Conservation (phyloP, 805 yeast genomes). For the Candida glaebosa region DNA sequence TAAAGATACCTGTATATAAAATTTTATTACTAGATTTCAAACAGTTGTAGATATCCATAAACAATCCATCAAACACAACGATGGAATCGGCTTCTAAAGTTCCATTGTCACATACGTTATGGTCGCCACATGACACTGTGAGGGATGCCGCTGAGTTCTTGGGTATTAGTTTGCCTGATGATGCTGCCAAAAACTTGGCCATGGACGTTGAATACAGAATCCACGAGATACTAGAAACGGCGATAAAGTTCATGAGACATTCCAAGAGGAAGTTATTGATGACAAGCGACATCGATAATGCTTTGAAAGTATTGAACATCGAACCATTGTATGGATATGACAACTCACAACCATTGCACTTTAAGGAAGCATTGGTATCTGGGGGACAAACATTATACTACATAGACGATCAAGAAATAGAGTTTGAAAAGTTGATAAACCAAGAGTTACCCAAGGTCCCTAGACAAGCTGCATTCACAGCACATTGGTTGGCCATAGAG, state of each 20-base stretch:
- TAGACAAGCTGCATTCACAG: slow-evolving; percentile 84
- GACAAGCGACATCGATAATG: slow-evolving; percentile 77
- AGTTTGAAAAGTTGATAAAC: slow-evolving; percentile 88
- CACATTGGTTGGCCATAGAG: slow-evolving; percentile 97
- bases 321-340: slow-evolving; percentile 94
- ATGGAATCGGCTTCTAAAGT: slow-evolving; percentile 41
- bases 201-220: slow-evolving; percentile 99
- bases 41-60: neutral
- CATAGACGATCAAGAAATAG: slow-evolving; percentile 88
- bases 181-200: slow-evolving; percentile 89
- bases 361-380: slow-evolving; percentile 76
- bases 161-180: slow-evolving; percentile 83
- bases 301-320: slow-evolving; percentile 79
- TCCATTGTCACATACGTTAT: slow-evolving; percentile 80
- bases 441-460: slow-evolving; percentile 96
- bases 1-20: neutral
- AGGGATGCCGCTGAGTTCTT: slow-evolving; percentile 92
- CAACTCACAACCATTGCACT: slow-evolving; percentile 63
- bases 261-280: slow-evolving; percentile 78
- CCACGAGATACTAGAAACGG: slow-evolving; percentile 93
- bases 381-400: slow-evolving; percentile 93
- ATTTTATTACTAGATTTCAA: neutral
- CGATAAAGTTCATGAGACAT: slow-evolving; percentile 93
- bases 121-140: slow-evolving; percentile 98
- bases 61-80: slow-evolving; percentile 1